These are phyloP conservation scores for Solanum phureja DNA, from an alignment of 257 asterid species.

Conservation along the genomic window DNA sequence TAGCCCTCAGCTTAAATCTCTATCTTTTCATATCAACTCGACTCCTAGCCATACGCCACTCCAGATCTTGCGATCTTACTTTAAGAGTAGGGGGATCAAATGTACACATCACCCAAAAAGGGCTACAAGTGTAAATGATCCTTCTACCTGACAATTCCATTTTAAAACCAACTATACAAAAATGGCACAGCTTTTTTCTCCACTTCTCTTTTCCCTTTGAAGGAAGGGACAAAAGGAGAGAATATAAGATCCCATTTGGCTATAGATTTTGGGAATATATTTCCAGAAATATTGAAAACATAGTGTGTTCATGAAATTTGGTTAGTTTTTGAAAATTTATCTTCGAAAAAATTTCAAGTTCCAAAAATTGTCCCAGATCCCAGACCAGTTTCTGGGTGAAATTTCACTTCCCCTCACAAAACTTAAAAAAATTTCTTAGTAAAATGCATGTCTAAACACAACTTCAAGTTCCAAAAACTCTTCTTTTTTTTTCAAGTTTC, in stretches of 20 bases:
- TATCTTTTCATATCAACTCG: background rate
- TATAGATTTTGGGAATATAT: background rate
- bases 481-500: background rate
- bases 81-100: background rate
- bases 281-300: background rate
- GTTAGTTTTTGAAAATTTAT: background rate
- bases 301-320: background rate
- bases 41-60: background rate
- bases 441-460: background rate
- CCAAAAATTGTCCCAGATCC: background rate
- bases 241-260: background rate
- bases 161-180: background rate
- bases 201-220: background rate
- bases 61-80: background rate
- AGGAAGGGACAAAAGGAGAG: background rate
- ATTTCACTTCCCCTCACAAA: background rate
- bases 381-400: background rate
- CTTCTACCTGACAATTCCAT: background rate
- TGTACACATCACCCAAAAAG: background rate
- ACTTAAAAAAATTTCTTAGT: background rate
- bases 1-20: background rate
- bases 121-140: background rate
- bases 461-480: background rate
- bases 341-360: background rate
- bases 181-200: background rate